Evolutionary conservation across 2,329 filamentous ascomycete genomes (phyloP), one percentile per base, ranked within the genome.

Genomic region (Elsinoe arachidis): DNA sequence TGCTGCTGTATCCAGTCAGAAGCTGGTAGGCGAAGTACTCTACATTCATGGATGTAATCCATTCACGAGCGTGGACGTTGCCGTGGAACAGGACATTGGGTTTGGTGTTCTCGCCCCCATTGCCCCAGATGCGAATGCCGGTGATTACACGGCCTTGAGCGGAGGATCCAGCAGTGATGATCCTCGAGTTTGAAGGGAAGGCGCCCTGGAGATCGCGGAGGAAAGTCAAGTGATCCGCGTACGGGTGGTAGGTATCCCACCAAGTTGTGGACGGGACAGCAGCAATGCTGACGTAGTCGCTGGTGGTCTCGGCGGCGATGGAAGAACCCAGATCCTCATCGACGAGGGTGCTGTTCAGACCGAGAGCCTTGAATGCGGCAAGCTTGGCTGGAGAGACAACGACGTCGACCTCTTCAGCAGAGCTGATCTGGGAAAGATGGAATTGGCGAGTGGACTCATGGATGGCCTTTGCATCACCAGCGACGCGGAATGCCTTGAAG

Each of bases 11-110:
- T 17, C 61, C 62, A 43, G 59, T 60, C 34, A 64, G 60, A 30
- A 65, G 60, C 49, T 62, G 61, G 55, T 64, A 64, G n/a, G 62
- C 61, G 15, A 65, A 56, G 54, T 63, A 65, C 39, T 65, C 63
- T 35, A 64, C 62, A 5, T 61, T 64, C 63, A 65, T 65, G 15
- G 61, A 61, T 12, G 61, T 64, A 59, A 65, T 62, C 63, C 63
- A 64, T 23, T 64, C 63, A 11, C 63, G 59, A n/a, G 62, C 63
- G 47, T 65, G 63, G 17, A 60, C 55, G 34, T 54, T 63, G 14
- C 59, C 59, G 38, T 65, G 63, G 61, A 61, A 65, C 26, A 65
- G 49, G 51, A 65, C 49, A 34, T 62, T 63, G 17, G 60, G 59
- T 53, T 63, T 65, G 21, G 53, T 38, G 33, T 55, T 57, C 35